Base-by-base conservation (phyloP, 2,329 filamentous ascomycete species). In the Didymosphaeria variabile region DNA sequence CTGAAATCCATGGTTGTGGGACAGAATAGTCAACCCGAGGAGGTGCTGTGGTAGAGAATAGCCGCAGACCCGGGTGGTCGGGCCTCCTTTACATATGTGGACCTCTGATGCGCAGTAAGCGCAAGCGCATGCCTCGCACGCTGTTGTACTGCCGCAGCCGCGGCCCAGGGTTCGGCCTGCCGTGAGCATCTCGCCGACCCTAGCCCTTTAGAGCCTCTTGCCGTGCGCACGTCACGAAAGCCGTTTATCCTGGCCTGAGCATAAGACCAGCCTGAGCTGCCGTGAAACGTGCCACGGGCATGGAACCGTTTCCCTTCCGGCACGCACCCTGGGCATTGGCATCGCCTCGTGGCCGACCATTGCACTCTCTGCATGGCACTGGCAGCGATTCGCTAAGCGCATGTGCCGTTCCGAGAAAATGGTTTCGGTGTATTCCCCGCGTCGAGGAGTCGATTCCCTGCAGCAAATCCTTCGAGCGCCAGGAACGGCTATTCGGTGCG, bases 1-100 rank as follows among this genome's bases (percentile, higher is more conserved):
- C 19, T 45, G 60, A 57, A 61, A 13, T 61, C 59, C 59, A 61
- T 61, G 19, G 49, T 49, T 12, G 34, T 45, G 54, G 40, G 13
- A 47, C 46, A 38, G 31, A 56, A 38, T 45, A 45, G 31, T 31
- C 45, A 44, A 21, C 21, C 21, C 23, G 45, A 50, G 23, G 36
- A 44, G 26, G 17, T n/a, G n/a, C n/a, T n/a, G n/a, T n/a, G n/a
- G n/a, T 40, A 26, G 45, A 49, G 40, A 42, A 21, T 40, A 57
- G 34, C 55, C 45, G 34, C 21, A 23, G 55, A 50, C 32, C 45
- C 55, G 55, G 44, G 55, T 15, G 55, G 36, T 31, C 23, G 46
- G 55, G 29, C 53, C 40, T 55, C 53, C 42, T 55, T 55, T 55
- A 55, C 53, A 55, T 46, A 46, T 44, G 40, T 55, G 53, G 53